Evolutionary conservation across 2,329 filamentous ascomycete genomes (phyloP).

Genomic region (Exophiala oligosperma): DNA sequence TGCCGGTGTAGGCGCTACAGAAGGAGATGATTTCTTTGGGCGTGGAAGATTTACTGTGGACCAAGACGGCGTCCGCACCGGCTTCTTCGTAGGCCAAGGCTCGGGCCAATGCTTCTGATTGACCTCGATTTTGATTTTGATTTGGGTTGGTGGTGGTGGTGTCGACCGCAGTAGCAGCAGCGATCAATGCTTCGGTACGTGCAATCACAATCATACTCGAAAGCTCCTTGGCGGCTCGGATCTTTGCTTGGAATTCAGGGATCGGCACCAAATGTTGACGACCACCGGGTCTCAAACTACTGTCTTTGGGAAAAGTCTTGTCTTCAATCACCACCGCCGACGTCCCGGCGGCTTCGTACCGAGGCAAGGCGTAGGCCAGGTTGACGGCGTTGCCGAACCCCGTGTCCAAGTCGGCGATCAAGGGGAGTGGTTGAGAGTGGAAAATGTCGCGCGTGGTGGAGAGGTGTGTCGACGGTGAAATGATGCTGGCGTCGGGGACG

Average conservation of each 20-base stretch:
- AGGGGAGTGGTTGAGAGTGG: conserved; percentile 32
- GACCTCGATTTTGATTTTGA: not conserved
- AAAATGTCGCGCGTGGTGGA: conserved; percentile 11
- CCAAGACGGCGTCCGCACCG: conserved; percentile 17
- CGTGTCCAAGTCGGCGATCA: conserved; percentile 57
- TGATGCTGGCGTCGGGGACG: conserved; percentile 19
- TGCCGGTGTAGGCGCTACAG: conserved; percentile 11
- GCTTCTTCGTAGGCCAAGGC: conserved; percentile 11
- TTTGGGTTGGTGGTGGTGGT: no score
- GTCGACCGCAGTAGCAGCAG: not conserved
- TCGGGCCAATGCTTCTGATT: conserved; percentile 11
- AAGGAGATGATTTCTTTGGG: conserved; percentile 18
- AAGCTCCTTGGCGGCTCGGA: conserved; percentile 12
- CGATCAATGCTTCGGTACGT: conserved; percentile 18
- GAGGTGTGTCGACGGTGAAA: conserved; percentile 10
- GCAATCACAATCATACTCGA: conserved; percentile 13
- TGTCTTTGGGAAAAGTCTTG: conserved; percentile 22
- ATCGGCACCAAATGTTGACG: conserved; percentile 11
- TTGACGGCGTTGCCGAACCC: conserved; percentile 53
- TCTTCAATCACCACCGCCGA: conserved; percentile 60
- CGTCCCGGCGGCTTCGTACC: conserved; percentile 54
- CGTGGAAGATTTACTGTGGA: conserved; percentile 17
- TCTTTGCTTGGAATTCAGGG: conserved; percentile 18
- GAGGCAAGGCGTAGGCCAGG: conserved; percentile 48
- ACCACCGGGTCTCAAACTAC: conserved; percentile 7